Percentiles rank a stretch among this genome's conserved stretches.
phyloP scores from a whole-genome alignment of 306 rosid genomes.

The Vigna radiata region DNA sequence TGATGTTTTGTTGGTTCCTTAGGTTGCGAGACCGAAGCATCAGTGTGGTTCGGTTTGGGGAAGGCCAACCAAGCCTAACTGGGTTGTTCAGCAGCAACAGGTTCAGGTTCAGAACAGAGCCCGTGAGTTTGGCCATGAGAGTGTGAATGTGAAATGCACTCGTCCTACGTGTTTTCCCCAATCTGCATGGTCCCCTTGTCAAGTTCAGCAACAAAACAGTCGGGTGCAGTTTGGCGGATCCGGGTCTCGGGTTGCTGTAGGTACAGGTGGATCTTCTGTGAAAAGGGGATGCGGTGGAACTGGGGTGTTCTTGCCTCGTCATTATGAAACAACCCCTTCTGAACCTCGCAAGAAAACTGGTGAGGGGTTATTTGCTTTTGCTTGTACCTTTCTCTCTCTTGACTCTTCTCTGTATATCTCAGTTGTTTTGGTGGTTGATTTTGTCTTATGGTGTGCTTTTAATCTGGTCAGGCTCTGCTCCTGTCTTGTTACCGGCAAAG shows the following conservation, averaged over 20 bases:
- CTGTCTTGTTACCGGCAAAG: conserved; percentile 59
- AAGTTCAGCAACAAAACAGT: conserved; percentile 44
- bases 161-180: conserved; percentile 42
- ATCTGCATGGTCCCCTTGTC: conserved; percentile 53
- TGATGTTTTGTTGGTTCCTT: not conserved
- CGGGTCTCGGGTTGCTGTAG: conserved; percentile 36
- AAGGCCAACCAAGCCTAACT: conserved; percentile 46
- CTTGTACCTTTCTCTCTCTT: not conserved
- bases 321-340: conserved; percentile 48
- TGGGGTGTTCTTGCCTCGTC: conserved; percentile 91
- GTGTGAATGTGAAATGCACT: conserved; percentile 40
- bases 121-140: conserved; percentile 41
- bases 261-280: conserved; percentile 46
- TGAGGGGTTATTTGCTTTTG: not conserved
- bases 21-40: conserved; percentile 49
- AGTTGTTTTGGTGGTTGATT: not conserved
- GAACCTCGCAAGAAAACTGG: conserved; percentile 66
- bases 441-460: not conserved
- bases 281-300: conserved; percentile 72
- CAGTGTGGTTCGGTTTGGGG: conserved; percentile 52
- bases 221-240: conserved; percentile 36
- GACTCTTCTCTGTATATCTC: not conserved
- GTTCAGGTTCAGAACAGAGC: conserved; percentile 54
- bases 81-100: conserved; percentile 54
- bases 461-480: conserved; percentile 50